Evolutionary conservation across 345 rosid species (phyloP), one percentile per base, ranked within the genome.

Genomic region (Corchorus capsularis): DNA sequence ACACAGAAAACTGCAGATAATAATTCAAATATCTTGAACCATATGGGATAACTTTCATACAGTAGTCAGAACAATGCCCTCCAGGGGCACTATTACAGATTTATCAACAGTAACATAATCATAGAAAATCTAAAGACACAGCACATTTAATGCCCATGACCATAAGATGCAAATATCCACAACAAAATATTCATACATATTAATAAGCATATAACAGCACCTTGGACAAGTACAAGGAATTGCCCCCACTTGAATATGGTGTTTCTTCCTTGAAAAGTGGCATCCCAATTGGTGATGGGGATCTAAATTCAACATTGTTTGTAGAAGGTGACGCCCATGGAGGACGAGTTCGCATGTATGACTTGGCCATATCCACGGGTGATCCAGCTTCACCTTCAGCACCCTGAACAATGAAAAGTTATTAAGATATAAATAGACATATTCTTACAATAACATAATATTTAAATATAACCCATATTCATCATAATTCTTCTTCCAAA

Each of bases 341-440:
- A 50, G 89, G 89, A 72, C 91, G 88, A 50, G 82, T 82, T 80
- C 46, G 89, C 98, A 93, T 95, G 79, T 83, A 94, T 39, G 92
- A 87, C 87, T 84, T 93, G 81, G 97, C 98, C 84, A 92, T 45
- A 67, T 90, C 91, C 63, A 85, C 94, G 12, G 98, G 99, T 55
- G 97, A 93, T 39, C 92, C 92, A 20, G 49, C 79, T 77, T 89
- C 93, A 73, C 79, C 89, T 79, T 85, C 91, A 57, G 74, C 69
- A 27, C 77, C 84, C 99, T 91, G 89, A 75, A 34, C 52, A 47
- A 74, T 17, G 59, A 32, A 56, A 67, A 27, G 27, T 41, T 56
- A 22, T 19, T 37, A 32, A 50, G 60, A 46, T 47, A 52, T 17
- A 61, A 46, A 69, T 32, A 27, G 47, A 49, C 60, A 59, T 52